Conservation (phyloP, 805 yeast species). For the Ogataea methylovora region DNA sequence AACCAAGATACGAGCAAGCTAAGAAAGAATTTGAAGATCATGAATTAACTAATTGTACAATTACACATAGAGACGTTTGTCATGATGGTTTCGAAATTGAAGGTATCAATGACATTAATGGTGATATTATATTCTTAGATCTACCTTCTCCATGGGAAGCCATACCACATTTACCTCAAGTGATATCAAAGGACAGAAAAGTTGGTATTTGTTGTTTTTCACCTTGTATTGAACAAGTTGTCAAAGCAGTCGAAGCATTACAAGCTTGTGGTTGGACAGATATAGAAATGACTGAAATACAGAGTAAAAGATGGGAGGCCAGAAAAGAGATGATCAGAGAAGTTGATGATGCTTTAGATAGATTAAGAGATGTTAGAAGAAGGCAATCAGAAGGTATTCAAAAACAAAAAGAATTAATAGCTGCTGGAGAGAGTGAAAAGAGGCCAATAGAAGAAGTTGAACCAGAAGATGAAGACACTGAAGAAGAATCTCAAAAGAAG, state of each 20-base stretch:
- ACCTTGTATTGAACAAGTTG: slow-evolving; percentile 97
- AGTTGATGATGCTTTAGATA: slow-evolving; percentile 64
- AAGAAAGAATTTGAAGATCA: slow-evolving; percentile 67
- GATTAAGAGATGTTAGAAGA: slow-evolving; percentile 72
- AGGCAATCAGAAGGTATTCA: slow-evolving; percentile 64
- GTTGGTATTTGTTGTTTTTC: slow-evolving; percentile 89
- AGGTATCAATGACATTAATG: slow-evolving; percentile 34
- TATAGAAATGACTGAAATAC: slow-evolving; percentile 88
- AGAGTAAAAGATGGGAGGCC: slow-evolving; percentile 78
- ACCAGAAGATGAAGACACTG: slow-evolving; percentile 12
- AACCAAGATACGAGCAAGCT: slow-evolving; percentile 77
- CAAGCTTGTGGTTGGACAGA: slow-evolving; percentile 73
- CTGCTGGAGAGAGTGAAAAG: slow-evolving; percentile 8
- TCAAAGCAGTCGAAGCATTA: slow-evolving; percentile 71
- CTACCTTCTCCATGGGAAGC: slow-evolving; percentile 98
- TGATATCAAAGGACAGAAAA: slow-evolving; percentile 42
- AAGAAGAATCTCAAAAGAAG: slow-evolving; percentile 12
- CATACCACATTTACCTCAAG: slow-evolving; percentile 60
- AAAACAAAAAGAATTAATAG: slow-evolving; percentile 25
- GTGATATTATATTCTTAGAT: slow-evolving; percentile 78
- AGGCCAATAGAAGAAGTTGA: slow-evolving; percentile 13
- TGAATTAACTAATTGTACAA: slow-evolving; percentile 47
- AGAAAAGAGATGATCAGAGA: slow-evolving; percentile 81
- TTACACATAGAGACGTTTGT: slow-evolving; percentile 92
- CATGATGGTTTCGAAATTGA: slow-evolving; percentile 66